phyloP scores from a whole-genome alignment of 1,139 yeast species.

The Sugiyamaella neomexicana region DNA sequence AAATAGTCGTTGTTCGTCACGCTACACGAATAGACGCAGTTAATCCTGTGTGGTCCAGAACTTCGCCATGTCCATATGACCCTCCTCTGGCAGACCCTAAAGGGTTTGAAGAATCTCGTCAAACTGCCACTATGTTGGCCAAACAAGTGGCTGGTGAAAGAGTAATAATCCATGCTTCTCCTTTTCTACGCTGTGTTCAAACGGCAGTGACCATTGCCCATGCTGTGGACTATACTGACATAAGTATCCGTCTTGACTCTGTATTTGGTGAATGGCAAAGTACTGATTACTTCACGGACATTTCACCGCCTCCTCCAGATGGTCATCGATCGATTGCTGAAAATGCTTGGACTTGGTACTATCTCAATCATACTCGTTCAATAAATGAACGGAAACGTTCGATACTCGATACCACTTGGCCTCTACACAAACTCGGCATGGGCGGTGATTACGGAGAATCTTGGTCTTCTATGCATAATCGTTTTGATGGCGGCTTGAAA shows the following conservation, averaged over 20 bases:
- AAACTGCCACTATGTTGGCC: constrained; percentile 22
- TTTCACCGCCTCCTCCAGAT: constrained; percentile 42
- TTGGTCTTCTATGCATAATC: constrained; percentile 41
- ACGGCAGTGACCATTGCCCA: constrained; percentile 39
- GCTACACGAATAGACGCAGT: constrained; percentile 39
- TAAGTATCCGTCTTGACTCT: constrained; percentile 38
- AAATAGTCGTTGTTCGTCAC: constrained; percentile 40
- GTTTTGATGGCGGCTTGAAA: constrained; percentile 38
- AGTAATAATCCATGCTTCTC: constrained; percentile 40
- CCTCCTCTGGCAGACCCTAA: constrained; percentile 37
- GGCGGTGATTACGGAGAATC: constrained; percentile 44
- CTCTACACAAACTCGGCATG: constrained; percentile 35
- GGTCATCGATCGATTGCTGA: constrained; percentile 35
- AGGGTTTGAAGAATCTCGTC: constrained; percentile 37
- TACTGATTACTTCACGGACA: constrained; percentile 40
- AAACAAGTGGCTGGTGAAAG: constrained; percentile 2
- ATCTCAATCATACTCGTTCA: constrained; percentile 7
- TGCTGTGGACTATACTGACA: constrained; percentile 19
- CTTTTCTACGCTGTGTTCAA: constrained; percentile 44
- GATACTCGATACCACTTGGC: constrained; percentile 33
- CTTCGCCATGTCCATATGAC: constrained; percentile 43
- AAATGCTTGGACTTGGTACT: constrained; percentile 32
- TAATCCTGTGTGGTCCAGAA: constrained; percentile 36
- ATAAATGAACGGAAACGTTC: constrained; percentile 2
- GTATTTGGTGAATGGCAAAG: constrained; percentile 46